Percentiles rank a stretch among this genome's conserved stretches.
Conservation (phyloP, 306 rosid species). For the Sicyos baderoa region DNA sequence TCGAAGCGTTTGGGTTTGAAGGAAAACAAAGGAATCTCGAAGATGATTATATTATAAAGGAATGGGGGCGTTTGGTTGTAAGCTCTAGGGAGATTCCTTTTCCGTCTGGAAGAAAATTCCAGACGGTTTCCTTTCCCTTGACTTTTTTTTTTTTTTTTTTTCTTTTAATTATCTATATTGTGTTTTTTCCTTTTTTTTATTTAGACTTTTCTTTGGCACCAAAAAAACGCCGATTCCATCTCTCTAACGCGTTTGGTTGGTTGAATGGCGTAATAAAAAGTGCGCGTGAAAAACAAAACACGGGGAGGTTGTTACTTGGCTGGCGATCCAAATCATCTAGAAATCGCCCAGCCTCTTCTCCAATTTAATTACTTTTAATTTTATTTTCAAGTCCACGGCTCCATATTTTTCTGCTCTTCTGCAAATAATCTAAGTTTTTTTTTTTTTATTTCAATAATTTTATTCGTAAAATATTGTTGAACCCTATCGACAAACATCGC, state of each 20-base stretch:
- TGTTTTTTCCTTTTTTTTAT: neutral
- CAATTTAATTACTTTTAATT: too few relatives aligned
- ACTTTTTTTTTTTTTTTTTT: neutral
- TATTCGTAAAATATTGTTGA: too few relatives aligned
- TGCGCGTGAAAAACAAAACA: constrained; percentile 6
- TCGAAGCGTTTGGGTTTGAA: neutral
- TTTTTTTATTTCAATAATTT: too few relatives aligned
- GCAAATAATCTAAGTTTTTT: too few relatives aligned
- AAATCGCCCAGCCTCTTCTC: neutral
- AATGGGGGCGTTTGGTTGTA: too few relatives aligned
- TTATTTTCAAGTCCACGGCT: too few relatives aligned
- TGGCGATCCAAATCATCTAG: constrained; percentile 11
- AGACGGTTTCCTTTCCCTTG: constrained; percentile 5
- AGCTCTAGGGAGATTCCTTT: constrained; percentile 9
- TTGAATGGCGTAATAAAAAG: constrained; percentile 8
- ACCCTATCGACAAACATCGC: too few relatives aligned
- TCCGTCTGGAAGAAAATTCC: constrained; percentile 16
- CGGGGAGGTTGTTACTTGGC: neutral
- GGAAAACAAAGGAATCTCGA: neutral
- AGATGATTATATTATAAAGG: neutral
- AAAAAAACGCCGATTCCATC: constrained; percentile 15
- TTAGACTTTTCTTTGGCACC: neutral
- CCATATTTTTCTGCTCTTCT: too few relatives aligned
- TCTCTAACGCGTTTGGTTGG: constrained; percentile 8
- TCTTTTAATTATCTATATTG: neutral